Base-by-base conservation (phyloP, 495 filamentous ascomycete species). In the Aspergillus ellipticus region DNA sequence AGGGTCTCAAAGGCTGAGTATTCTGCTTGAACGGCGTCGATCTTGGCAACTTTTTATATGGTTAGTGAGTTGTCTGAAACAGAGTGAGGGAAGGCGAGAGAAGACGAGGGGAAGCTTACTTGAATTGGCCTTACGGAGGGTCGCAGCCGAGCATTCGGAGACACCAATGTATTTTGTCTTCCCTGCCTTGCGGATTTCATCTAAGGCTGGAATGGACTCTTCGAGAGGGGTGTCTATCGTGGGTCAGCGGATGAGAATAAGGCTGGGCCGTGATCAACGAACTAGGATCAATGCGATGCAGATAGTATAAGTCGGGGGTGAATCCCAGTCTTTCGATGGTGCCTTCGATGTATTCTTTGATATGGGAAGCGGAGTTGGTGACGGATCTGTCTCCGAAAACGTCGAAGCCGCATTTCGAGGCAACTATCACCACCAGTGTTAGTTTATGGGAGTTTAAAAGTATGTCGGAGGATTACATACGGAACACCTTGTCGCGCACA, bases 1-100 rank as follows among this genome's bases (percentile, higher is more conserved):
- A 79, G 6, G 19, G 75, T 79, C 63, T 79, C 75, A 43, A 79
- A 79, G 4, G 76, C 74, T 0, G 77, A 80, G 58, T 79, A 80
- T 42, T 80, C 77, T 9, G 75, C 75, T 58, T 80, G 77, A 19
- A 80, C 50, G n/a, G 77, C 77, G 42, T 79, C 75, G 35, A 80
- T 79, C 54, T 72, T 75, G 58, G 75, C 74, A 56, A 80, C 77
- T 77, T 35, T 28, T 28, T 7, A 28, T 28, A 50, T n/a, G 4
- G 20, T 29, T 21, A 20, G 42, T 17, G n/a, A 17, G 20, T 7
- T 6, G 16, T 19, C 11, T 22, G 21, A 42, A 16, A 39, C 22
- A 51, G 9, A n/a, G n/a, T 5, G 20, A 22, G 20, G 11, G 3
- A 21, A 3, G 0, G n/a, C n/a, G n/a, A n/a, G n/a, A n/a, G n/a